Evolutionary conservation across 2,329 filamentous ascomycete species (phyloP).

Genomic region (Amesomyces nigricolor): DNA sequence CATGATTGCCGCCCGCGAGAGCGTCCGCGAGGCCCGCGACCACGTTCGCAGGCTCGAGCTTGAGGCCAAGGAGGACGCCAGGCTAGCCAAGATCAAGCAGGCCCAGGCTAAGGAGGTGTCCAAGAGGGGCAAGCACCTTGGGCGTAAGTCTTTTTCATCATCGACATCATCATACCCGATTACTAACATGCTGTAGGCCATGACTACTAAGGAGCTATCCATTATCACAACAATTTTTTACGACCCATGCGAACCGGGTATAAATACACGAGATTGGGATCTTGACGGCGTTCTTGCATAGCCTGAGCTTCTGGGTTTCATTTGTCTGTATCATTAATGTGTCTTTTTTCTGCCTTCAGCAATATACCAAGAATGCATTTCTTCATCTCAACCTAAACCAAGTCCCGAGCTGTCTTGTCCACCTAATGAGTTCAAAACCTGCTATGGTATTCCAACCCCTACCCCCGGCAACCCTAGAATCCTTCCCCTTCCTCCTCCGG

Average conservation of each 20-base stretch:
- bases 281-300: too few relatives aligned
- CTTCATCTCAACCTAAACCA: too few relatives aligned
- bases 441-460: too few relatives aligned
- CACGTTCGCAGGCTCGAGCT: conserved; percentile 58
- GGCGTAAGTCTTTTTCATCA: conserved; percentile 46
- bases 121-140: conserved; percentile 64
- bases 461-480: too few relatives aligned
- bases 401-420: too few relatives aligned
- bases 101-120: conserved; percentile 58
- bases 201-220: background rate
- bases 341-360: too few relatives aligned
- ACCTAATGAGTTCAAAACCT: too few relatives aligned
- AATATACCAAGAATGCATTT: too few relatives aligned
- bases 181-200: conserved; percentile 4
- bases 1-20: conserved; percentile 48
- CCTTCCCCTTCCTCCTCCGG: background rate
- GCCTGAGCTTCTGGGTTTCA: too few relatives aligned
- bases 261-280: too few relatives aligned
- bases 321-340: too few relatives aligned
- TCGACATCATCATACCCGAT: too few relatives aligned
- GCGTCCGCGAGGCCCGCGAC: conserved; percentile 57
- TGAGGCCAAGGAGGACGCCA: conserved; percentile 60
- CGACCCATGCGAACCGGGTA: background rate
- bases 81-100: conserved; percentile 63
- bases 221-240: background rate